Conservation (phyloP, 23 red algal genomes). For the Agarophyton chilense region DNA sequence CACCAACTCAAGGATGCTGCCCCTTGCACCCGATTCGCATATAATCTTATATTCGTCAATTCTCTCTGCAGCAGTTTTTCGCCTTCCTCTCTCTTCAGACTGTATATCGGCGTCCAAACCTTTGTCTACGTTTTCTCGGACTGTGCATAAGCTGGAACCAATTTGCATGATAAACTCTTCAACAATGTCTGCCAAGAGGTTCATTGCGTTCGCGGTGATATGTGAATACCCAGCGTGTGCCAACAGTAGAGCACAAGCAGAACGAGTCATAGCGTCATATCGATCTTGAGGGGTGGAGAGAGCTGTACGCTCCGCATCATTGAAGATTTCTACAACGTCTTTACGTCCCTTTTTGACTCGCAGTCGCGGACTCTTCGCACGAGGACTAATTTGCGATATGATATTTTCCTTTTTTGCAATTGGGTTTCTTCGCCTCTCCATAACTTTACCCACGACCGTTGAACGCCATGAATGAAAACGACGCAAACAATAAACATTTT, state of each 20-base stretch:
- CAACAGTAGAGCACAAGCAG: constrained; percentile 19
- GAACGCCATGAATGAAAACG: background rate
- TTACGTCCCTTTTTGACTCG: background rate
- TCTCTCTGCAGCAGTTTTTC: background rate
- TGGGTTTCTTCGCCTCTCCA: background rate
- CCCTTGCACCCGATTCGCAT: constrained; percentile 42
- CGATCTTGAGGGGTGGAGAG: background rate
- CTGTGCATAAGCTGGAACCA: background rate
- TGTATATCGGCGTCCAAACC: background rate
- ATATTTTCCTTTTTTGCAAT: background rate
- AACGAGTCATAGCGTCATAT: background rate
- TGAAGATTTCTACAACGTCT: constrained; percentile 21
- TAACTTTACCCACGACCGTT: background rate
- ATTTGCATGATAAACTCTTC: constrained; percentile 52
- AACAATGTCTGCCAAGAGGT: constrained; percentile 40
- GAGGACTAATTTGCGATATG: background rate
- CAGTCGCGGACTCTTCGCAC: background rate
- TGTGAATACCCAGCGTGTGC: constrained; percentile 47
- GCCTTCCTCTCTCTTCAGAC: background rate
- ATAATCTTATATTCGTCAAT: constrained; percentile 22
- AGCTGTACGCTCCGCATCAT: background rate
- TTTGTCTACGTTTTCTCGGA: constrained; percentile 39
- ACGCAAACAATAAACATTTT: background rate
- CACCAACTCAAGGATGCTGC: constrained; percentile 4
- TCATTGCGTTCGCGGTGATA: constrained; percentile 23